Conservation (phyloP, 2,329 filamentous ascomycete species). For the Ophiocordyceps camponoti-saundersi region DNA sequence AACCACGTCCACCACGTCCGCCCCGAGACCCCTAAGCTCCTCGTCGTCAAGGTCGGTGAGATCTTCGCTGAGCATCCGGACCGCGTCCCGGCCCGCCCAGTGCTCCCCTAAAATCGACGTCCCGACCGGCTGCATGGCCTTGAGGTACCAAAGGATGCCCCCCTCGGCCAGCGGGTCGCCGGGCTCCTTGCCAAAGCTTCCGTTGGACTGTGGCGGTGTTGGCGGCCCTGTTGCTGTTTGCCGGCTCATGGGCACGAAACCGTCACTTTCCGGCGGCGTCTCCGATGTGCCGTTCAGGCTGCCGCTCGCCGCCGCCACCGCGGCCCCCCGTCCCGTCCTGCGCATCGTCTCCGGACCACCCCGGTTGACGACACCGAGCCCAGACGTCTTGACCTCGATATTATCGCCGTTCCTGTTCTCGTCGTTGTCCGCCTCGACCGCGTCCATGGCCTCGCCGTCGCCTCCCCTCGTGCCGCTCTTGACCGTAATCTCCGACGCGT, state of each 20-base stretch:
- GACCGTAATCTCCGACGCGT: conserved; percentile 32
- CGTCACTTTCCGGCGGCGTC: conserved; percentile 31
- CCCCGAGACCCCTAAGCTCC: conserved; percentile 55
- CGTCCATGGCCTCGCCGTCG: conserved; percentile 17
- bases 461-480: conserved; percentile 11
- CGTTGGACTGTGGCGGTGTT: conserved; percentile 50
- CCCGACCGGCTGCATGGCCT: conserved; percentile 61
- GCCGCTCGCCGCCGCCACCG: background rate
- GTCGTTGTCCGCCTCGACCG: conserved; percentile 15
- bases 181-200: conserved; percentile 32
- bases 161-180: conserved; percentile 47
- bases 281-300: conserved; percentile 13
- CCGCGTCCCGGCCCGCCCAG: conserved; percentile 48
- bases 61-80: conserved; percentile 59
- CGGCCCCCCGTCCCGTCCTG: conserved; percentile 3
- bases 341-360: conserved; percentile 4
- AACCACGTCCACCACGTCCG: conserved; percentile 30
- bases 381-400: conserved; percentile 29
- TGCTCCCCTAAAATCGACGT: conserved; percentile 65
- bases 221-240: conserved; percentile 28
- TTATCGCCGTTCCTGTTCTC: conserved; percentile 20
- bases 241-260: conserved; percentile 19
- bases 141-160: conserved; percentile 77
- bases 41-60: conserved; percentile 87
- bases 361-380: conserved; percentile 11